Evolutionary conservation across 495 filamentous ascomycete genomes (phyloP).

Genomic region (Talaromyces borbonicus): DNA sequence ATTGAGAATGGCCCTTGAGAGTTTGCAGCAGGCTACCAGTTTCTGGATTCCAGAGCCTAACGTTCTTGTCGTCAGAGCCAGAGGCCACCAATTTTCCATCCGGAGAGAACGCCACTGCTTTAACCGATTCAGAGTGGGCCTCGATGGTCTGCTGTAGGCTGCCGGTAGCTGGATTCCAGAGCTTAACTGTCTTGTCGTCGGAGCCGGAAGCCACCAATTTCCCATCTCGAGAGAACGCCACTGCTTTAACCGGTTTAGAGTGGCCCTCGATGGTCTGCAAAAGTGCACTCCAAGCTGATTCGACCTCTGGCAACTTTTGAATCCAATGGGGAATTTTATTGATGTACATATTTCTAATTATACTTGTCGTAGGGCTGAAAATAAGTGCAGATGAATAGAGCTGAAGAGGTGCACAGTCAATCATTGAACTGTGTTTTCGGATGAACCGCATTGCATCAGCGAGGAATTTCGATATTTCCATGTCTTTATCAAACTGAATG

Average conservation of each 20-base stretch:
- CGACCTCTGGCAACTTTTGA: constrained; percentile 10
- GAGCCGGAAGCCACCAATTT: constrained; percentile 17
- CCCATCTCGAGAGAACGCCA: constrained; percentile 21
- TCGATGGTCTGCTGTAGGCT: constrained; percentile 12
- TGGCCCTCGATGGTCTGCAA: constrained; percentile 14
- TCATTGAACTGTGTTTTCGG: constrained; percentile 22
- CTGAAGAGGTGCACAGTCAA: constrained; percentile 17
- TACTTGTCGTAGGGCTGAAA: constrained; percentile 24
- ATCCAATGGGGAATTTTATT: constrained; percentile 12
- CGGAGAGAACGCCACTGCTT: constrained; percentile 15
- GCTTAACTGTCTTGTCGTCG: constrained; percentile 18
- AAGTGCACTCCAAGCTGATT: constrained; percentile 12
- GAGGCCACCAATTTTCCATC: too few species aligned
- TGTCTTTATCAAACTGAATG: constrained; percentile 8
- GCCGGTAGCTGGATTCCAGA: constrained; percentile 25
- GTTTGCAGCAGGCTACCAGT: too few species aligned
- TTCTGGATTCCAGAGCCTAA: too few species aligned
- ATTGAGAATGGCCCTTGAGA: too few species aligned
- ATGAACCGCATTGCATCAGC: constrained; percentile 29
- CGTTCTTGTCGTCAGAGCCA: too few species aligned
- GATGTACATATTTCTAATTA: constrained; percentile 16
- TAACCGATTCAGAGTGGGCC: constrained; percentile 11
- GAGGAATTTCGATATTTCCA: constrained; percentile 15
- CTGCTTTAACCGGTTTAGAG: constrained; percentile 9
- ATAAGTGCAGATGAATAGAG: constrained; percentile 21